Conservation (phyloP, 2,329 filamentous ascomycete genomes). For the Botrytis fabae region DNA sequence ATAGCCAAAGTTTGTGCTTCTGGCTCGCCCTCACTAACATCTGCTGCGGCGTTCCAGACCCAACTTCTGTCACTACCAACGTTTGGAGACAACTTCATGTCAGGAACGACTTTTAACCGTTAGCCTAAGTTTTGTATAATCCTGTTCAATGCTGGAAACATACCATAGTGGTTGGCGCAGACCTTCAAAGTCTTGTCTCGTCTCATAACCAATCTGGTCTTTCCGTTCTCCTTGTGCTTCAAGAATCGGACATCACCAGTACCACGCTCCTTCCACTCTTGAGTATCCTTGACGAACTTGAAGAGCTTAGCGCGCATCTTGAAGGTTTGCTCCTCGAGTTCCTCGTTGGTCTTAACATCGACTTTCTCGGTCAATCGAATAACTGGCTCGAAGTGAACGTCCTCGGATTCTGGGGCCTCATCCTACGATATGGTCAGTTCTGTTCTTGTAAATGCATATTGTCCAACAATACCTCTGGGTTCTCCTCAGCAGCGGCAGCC, state of each 20-base stretch:
- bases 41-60: slow-evolving; percentile 98
- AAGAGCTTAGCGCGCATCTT: slow-evolving; percentile 99
- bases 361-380: slow-evolving; percentile 95
- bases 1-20: slow-evolving; percentile 96
- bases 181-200: slow-evolving; percentile 99
- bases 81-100: slow-evolving; percentile 99
- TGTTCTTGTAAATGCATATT: slow-evolving; percentile 14
- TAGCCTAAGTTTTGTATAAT: slow-evolving; percentile 24
- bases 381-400: slow-evolving; percentile 96
- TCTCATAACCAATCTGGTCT: slow-evolving; percentile 97
- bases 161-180: slow-evolving; percentile 99
- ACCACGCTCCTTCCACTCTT: slow-evolving; percentile 99
- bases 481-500: slow-evolving; percentile 47
- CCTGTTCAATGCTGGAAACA: slow-evolving; percentile 41
- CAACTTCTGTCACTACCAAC: slow-evolving; percentile 97
- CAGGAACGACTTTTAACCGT: slow-evolving; percentile 72
- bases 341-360: slow-evolving; percentile 96
- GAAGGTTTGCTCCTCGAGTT: slow-evolving; percentile 95
- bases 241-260: slow-evolving; percentile 94
- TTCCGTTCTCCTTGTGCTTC: slow-evolving; percentile 98
- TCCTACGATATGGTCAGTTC: slow-evolving; percentile 49
- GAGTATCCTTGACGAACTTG: slow-evolving; percentile 88
- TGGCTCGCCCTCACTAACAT: slow-evolving; percentile 96
- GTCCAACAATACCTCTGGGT: slow-evolving; percentile 38
- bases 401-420: slow-evolving; percentile 80